Evolutionary conservation across 2,329 filamentous ascomycete species (phyloP).

Genomic region (Botrytis cinerea): DNA sequence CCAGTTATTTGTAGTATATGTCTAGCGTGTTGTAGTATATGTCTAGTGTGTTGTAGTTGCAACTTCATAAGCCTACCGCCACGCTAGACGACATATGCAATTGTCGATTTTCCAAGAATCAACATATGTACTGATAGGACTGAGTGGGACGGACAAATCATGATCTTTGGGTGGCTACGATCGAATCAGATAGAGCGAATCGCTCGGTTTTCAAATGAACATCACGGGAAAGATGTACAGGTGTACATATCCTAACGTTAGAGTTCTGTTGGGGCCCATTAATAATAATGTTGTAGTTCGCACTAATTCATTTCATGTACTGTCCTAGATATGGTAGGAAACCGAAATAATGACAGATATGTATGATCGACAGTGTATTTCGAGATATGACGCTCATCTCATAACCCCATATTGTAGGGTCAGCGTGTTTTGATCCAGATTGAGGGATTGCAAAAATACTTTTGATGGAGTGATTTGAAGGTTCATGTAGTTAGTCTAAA

Average conservation of each 20-base stretch:
- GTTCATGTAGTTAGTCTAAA: too few relatives aligned
- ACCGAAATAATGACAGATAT: background rate
- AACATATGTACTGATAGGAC: background rate
- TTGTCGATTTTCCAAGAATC: background rate
- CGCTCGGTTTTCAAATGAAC: background rate
- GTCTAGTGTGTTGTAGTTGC: background rate
- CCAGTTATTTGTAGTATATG: background rate
- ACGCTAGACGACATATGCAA: background rate
- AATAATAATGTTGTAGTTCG: background rate
- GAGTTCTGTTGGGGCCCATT: background rate
- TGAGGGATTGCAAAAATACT: background rate
- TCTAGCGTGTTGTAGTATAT: too few relatives aligned
- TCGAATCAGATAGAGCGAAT: background rate
- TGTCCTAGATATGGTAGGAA: background rate
- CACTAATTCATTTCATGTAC: background rate
- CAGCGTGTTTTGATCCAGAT: background rate
- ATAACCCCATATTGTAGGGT: background rate
- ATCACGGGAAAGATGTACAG: background rate
- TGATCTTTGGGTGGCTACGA: accelerated
- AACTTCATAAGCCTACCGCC: accelerated
- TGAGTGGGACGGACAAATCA: background rate
- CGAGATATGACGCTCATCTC: background rate
- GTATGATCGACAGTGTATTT: background rate
- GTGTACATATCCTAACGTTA: background rate
- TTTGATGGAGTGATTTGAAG: too few relatives aligned